Conservation (phyloP, 2,329 filamentous ascomycete species). For the Calcarisporium arbuscula region DNA sequence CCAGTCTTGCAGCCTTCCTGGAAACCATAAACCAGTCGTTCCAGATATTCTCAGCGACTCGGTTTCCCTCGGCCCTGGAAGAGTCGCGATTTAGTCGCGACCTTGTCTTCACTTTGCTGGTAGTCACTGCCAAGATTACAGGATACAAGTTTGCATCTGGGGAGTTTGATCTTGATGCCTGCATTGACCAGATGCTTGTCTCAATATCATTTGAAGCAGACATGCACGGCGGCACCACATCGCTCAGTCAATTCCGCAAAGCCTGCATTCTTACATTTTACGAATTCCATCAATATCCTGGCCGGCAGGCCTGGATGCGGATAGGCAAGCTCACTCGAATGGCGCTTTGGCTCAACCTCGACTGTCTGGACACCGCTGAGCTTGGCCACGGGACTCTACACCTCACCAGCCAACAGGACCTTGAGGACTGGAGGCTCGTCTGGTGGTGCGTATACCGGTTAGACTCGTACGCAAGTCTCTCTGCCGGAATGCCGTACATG, state of each 20-base stretch:
- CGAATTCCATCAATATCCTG: constrained; percentile 12
- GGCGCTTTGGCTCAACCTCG: constrained; percentile 11
- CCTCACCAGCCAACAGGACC: constrained; percentile 3
- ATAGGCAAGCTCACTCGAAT: constrained; percentile 9
- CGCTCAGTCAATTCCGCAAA: constrained; percentile 9
- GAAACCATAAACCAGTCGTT: constrained; percentile 1
- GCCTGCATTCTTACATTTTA: constrained; percentile 10
- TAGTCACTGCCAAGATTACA: constrained; percentile 8
- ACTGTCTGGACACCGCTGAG: too few relatives aligned
- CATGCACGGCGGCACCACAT: constrained; percentile 2
- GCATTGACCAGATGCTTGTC: constrained; percentile 4
- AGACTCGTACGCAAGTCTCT: constrained; percentile 12
- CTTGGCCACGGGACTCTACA: too few relatives aligned
- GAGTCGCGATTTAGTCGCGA: constrained; percentile 1
- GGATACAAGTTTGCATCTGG: constrained; percentile 3
- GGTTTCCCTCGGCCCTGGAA: background rate
- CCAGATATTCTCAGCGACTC: constrained; percentile 1
- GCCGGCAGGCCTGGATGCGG: constrained; percentile 13
- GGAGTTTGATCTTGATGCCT: constrained; percentile 1
- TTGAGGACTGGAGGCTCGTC: constrained; percentile 12
- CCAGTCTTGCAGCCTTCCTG: constrained; percentile 1
- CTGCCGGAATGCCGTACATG: constrained; percentile 10
- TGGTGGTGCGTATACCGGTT: constrained; percentile 14
- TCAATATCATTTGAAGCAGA: constrained; percentile 5
- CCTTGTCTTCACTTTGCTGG: background rate